Base-by-base conservation (phyloP, 1,284 basidiomycete species). In the Trametes polyzona region DNA sequence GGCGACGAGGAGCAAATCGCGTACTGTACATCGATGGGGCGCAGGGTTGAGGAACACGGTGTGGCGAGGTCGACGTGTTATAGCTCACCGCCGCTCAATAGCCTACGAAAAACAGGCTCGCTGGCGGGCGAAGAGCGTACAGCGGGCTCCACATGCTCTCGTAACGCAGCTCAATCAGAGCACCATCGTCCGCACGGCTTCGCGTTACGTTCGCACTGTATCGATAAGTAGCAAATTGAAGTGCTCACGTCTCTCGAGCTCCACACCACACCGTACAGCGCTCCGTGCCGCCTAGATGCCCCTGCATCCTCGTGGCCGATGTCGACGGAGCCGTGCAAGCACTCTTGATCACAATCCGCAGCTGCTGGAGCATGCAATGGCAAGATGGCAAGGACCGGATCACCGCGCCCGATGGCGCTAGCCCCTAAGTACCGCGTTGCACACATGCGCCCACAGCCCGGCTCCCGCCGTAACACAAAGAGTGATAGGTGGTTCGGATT, bases 391-490 rank as follows among this genome's bases (percentile, higher is more conserved):
- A n/a, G n/a, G n/a, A n/a, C n/a, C n/a, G n/a, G n/a, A n/a, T n/a
- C n/a, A n/a, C n/a, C n/a, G n/a, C n/a, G n/a, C n/a, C n/a, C n/a
- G n/a, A n/a, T n/a, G n/a, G n/a, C 37, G n/a, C n/a, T 10, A 21
- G 19, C n/a, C 23, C 21, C 21, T 40, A 24, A 14, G 3, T 19
- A 37, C 40, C 53, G 39, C 46, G 39, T 23, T 30, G 53, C 53
- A 48, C 39, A 55, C 53, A 55, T 48, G 40, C 53, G 24, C 46
- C 53, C 47, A 55, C 53, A 55, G 33, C 36, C n/a, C 36, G 27
- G 21, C 7, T 19, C 23, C 24, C 21, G 17, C 17, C 43, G 35
- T 53, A 44, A 46, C 17, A n/a, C n/a, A n/a, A n/a, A n/a, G n/a
- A n/a, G n/a, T n/a, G n/a, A n/a, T n/a, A 7, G 43, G 50, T 52